A percentile compares a stretch with the other conserved stretches of the same genome.
These are phyloP conservation scores for Penicillium robsamsonii DNA, from an alignment of 495 filamentous ascomycete genomes.

Conservation along the genomic window DNA sequence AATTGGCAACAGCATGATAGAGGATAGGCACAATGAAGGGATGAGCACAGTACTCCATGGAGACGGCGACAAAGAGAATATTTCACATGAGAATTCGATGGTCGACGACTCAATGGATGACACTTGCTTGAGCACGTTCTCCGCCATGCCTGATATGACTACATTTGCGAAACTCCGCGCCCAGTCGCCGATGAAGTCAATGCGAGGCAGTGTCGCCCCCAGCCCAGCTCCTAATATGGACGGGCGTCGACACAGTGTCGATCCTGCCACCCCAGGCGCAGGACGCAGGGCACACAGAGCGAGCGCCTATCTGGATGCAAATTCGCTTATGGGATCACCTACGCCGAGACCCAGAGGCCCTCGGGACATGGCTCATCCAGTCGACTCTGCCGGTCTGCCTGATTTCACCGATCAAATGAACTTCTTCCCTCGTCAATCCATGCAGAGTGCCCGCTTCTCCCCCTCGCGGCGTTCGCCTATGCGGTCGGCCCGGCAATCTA, in stretches of 20 bases:
- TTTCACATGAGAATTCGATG: slow-evolving; percentile 23
- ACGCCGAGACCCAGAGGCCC: slow-evolving; percentile 61
- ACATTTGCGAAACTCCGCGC: slow-evolving; percentile 69
- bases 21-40: slow-evolving; percentile 43
- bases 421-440: slow-evolving; percentile 44
- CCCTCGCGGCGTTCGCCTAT: slow-evolving; percentile 45
- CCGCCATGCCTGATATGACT: slow-evolving; percentile 86
- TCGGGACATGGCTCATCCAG: slow-evolving; percentile 46
- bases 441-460: slow-evolving; percentile 42
- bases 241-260: slow-evolving; percentile 20
- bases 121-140: slow-evolving; percentile 82
- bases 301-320: slow-evolving; percentile 33
- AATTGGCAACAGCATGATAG: slow-evolving; percentile 38
- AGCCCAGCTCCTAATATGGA: slow-evolving; percentile 19
- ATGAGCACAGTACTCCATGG: slow-evolving; percentile 45
- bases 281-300: slow-evolving; percentile 31
- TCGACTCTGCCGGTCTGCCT: slow-evolving; percentile 57
- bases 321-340: slow-evolving; percentile 50
- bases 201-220: slow-evolving; percentile 31
- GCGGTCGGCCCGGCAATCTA: slow-evolving; percentile 32
- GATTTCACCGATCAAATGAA: slow-evolving; percentile 85
- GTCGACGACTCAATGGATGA: slow-evolving; percentile 60
- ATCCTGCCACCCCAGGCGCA: slow-evolving; percentile 39
- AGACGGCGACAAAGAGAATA: slow-evolving; percentile 28
- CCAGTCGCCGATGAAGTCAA: slow-evolving; percentile 52